These are phyloP conservation scores for Candida tibetensis DNA, from an alignment of 805 yeast genomes.

Conservation along the genomic window DNA sequence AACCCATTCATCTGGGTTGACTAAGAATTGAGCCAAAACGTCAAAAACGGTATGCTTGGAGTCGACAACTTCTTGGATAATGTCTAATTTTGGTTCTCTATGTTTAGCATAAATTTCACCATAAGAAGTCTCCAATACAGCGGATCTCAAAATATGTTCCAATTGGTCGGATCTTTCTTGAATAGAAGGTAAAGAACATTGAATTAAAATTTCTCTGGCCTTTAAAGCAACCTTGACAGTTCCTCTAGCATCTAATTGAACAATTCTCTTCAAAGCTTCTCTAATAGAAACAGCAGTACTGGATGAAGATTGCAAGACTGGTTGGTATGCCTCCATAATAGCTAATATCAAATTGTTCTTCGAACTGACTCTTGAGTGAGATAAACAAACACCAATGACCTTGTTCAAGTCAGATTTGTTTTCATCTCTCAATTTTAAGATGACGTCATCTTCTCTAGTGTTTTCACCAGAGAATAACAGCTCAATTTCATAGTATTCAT, in stretches of 20 bases:
- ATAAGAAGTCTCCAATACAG: constrained; percentile 85
- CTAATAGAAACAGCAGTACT: constrained; percentile 65
- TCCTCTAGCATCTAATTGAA: constrained; percentile 84
- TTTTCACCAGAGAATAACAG: constrained; percentile 71
- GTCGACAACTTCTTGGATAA: constrained; percentile 89
- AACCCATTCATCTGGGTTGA: constrained; percentile 79
- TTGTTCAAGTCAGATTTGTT: constrained; percentile 69
- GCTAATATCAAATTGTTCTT: constrained; percentile 89
- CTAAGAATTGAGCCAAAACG: constrained; percentile 88
- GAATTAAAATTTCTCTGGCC: constrained; percentile 94
- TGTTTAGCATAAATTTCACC: constrained; percentile 80
- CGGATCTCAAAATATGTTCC: constrained; percentile 89
- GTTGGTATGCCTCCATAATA: constrained; percentile 77
- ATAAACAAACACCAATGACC: constrained; percentile 72
- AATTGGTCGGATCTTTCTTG: constrained; percentile 96
- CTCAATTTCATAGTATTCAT: constrained; percentile 77
- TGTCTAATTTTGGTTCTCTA: constrained; percentile 74
- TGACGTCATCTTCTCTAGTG: constrained; percentile 83
- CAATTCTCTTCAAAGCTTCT: constrained; percentile 70
- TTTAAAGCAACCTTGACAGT: constrained; percentile 92
- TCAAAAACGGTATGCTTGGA: constrained; percentile 96
- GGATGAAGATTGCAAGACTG: constrained; percentile 66
- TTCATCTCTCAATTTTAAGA: constrained; percentile 83
- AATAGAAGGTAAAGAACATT: constrained; percentile 94
- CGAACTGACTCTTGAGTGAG: constrained; percentile 91